Conservation (phyloP, 2,329 filamentous ascomycete species). For the Exophiala aquamarina region DNA sequence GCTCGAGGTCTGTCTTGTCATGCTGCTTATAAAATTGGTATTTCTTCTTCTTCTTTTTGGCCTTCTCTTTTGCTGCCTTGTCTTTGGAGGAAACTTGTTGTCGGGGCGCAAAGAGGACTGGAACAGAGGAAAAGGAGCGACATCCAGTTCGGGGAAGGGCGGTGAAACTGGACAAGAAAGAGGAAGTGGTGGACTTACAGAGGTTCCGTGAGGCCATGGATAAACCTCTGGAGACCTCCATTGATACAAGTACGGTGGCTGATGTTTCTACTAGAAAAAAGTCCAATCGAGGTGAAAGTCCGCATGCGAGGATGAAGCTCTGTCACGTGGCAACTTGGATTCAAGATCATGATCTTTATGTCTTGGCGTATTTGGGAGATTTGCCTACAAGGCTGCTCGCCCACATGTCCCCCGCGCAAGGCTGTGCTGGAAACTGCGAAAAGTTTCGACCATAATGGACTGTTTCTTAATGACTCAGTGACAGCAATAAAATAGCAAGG, state of each 20-base stretch:
- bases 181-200: slow-evolving; percentile 20
- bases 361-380: slow-evolving; percentile 1
- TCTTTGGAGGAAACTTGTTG: slow-evolving; percentile 33
- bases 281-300: no score
- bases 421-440: neutral
- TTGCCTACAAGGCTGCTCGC: slow-evolving; percentile 3
- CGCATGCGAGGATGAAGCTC: no score
- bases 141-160: slow-evolving; percentile 4
- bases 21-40: slow-evolving; percentile 65
- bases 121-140: slow-evolving; percentile 22
- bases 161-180: slow-evolving; percentile 18
- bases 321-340: no score
- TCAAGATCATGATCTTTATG: no score
- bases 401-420: neutral
- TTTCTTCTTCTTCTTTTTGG: slow-evolving; percentile 63
- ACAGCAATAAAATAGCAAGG: no score
- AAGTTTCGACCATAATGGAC: neutral
- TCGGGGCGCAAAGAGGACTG: slow-evolving; percentile 36
- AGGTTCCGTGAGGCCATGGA: slow-evolving; percentile 14
- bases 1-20: slow-evolving; percentile 64
- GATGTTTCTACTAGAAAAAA: neutral
- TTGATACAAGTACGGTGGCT: neutral
- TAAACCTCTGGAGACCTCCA: slow-evolving; percentile 18
- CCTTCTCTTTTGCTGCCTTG: slow-evolving; percentile 57
- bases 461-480: no score